These are phyloP conservation scores for Echium plantagineum DNA, from an alignment of 257 asterid species.

Conservation along the genomic window DNA sequence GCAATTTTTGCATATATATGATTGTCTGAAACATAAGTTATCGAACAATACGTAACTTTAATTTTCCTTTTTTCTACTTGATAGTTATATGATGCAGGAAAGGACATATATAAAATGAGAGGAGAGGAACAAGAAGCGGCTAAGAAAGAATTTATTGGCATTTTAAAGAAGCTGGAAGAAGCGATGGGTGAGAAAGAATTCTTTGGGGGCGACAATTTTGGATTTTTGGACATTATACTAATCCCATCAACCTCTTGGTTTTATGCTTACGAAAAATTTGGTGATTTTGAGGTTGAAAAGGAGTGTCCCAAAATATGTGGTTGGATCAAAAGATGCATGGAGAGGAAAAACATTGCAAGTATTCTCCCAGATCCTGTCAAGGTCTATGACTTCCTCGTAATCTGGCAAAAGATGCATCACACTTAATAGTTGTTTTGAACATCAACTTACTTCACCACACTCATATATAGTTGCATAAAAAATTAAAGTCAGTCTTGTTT, in stretches of 20 bases:
- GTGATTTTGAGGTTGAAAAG: constrained; percentile 45
- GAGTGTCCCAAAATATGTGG: constrained; percentile 44
- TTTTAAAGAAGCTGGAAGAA: constrained; percentile 55
- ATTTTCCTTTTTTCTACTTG: not conserved
- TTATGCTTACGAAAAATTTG: constrained; percentile 43
- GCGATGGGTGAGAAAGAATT: constrained; percentile 49
- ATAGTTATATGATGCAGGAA: constrained; percentile 41
- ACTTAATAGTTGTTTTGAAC: constrained; percentile 31
- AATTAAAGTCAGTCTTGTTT: too few relatives aligned
- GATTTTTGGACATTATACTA: constrained; percentile 46
- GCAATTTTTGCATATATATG: not conserved
- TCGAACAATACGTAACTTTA: too few relatives aligned
- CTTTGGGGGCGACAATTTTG: constrained; percentile 50
- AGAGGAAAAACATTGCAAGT: constrained; percentile 47
- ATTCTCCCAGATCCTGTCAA: constrained; percentile 29
- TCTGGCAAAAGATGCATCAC: constrained; percentile 50
- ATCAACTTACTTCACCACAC: too few relatives aligned
- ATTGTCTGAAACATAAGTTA: too few relatives aligned
- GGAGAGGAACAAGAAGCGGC: constrained; percentile 42
- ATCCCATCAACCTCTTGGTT: constrained; percentile 50
- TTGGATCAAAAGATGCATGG: constrained; percentile 54
- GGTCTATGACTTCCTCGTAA: constrained; percentile 37
- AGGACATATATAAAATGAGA: constrained; percentile 40
- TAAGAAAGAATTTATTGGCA: constrained; percentile 47
- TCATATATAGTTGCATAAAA: too few relatives aligned